A percentile compares a stretch with the other conserved stretches of the same genome.
These are phyloP conservation scores for Terana coerulea DNA, from an alignment of 768 basidiomycete species.

Conservation along the genomic window DNA sequence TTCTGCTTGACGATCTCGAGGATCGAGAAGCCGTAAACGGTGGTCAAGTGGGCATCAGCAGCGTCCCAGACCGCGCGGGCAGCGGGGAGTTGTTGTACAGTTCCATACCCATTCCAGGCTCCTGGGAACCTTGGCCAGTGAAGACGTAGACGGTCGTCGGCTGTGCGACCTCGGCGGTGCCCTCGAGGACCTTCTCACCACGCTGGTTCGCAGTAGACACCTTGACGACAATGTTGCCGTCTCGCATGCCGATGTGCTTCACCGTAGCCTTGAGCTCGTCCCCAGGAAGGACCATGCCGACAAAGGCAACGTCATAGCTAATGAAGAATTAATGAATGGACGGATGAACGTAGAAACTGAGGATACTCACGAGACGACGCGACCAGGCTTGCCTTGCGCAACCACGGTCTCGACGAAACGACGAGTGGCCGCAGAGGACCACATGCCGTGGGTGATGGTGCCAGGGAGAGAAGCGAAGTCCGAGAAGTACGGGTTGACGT, in stretches of 20 bases:
- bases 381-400: constrained; percentile 87
- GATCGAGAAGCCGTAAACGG: constrained; percentile 98
- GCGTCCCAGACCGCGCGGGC: constrained; percentile 97
- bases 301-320: constrained; percentile 92
- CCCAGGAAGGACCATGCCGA: constrained; percentile 94
- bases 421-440: constrained; percentile 93
- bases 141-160: constrained; percentile 94
- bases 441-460: constrained; percentile 97
- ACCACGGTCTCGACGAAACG: constrained; percentile 91
- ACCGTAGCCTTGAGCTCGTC: constrained; percentile 85
- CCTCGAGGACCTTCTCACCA: constrained; percentile 90
- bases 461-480: constrained; percentile 89
- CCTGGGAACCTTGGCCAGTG: constrained; percentile 98
- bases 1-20: constrained; percentile 98
- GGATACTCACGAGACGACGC: constrained; percentile 74
- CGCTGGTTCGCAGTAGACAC: constrained; percentile 80
- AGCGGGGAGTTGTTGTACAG: constrained; percentile 87
- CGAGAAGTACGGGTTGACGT: constrained; percentile 97
- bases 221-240: constrained; percentile 89
- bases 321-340: constrained; percentile 10
- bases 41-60: constrained; percentile 88
- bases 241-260: constrained; percentile 86
- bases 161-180: constrained; percentile 91
- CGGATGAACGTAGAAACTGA: constrained; percentile 4
- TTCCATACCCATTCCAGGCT: constrained; percentile 99